A percentile compares a stretch with the other conserved stretches of the same genome.
Conservation (phyloP, 2,329 filamentous ascomycete species). For the Aspergillus pseudonomiae region DNA sequence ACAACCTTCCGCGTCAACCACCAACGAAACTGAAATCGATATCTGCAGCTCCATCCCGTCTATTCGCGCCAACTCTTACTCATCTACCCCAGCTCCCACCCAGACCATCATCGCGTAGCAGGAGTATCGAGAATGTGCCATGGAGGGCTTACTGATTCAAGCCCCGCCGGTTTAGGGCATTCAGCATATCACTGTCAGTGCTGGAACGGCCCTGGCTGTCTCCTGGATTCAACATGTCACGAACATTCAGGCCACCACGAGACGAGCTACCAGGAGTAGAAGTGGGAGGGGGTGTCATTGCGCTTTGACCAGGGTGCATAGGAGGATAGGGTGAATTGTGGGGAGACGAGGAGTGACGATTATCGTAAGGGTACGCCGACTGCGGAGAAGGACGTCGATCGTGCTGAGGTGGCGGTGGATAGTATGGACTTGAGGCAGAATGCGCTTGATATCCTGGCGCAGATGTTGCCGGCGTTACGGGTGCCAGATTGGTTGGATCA, state of each 20-base stretch:
- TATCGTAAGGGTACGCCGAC: conserved; percentile 47
- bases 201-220: conserved; percentile 46
- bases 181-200: conserved; percentile 55
- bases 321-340: conserved; percentile 45
- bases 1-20: conserved; percentile 18
- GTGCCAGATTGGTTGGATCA: conserved; percentile 51
- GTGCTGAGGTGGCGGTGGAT: conserved; percentile 37
- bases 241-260: conserved; percentile 50
- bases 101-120: neutral
- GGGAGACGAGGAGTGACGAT: conserved; percentile 46
- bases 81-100: conserved; percentile 2
- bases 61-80: conserved; percentile 3
- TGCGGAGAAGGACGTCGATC: conserved; percentile 51
- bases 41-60: neutral
- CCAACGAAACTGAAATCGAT: conserved; percentile 5
- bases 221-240: conserved; percentile 51
- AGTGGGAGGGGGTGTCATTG: conserved; percentile 33
- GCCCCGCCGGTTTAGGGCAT: conserved; percentile 48
- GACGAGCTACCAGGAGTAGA: conserved; percentile 37
- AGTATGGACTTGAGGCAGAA: conserved; percentile 42
- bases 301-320: conserved; percentile 35
- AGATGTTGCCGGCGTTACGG: conserved; percentile 49
- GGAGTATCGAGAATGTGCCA: neutral
- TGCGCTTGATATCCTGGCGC: conserved; percentile 47
- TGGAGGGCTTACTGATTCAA: conserved; percentile 30